These are phyloP conservation scores for Glutinoglossum americanum DNA, from an alignment of 495 filamentous ascomycete genomes.

Conservation along the genomic window DNA sequence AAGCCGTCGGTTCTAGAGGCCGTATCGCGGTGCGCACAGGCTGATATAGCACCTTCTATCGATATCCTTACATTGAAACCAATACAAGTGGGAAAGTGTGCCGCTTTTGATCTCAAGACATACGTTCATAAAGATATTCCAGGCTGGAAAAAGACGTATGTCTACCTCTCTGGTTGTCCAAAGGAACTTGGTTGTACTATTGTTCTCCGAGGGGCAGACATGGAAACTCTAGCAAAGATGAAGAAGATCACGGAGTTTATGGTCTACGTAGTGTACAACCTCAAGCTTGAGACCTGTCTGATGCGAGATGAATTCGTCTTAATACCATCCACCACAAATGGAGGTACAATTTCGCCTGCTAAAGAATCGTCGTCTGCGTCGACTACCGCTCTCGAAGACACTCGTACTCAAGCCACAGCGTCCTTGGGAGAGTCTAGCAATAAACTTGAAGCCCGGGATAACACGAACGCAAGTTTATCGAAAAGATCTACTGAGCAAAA, in stretches of 20 bases:
- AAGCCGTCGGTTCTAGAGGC: slow-evolving; percentile 90
- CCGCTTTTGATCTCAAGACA: slow-evolving; percentile 85
- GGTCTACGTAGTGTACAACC: slow-evolving; percentile 95
- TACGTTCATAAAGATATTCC: slow-evolving; percentile 56
- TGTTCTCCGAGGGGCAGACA: slow-evolving; percentile 65
- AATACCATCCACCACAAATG: slow-evolving; percentile 42
- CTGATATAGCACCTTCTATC: slow-evolving; percentile 80
- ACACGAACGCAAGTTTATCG: not conserved
- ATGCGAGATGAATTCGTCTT: slow-evolving; percentile 91
- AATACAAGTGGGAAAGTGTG: slow-evolving; percentile 56
- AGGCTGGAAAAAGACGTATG: slow-evolving; percentile 75
- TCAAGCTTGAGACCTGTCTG: slow-evolving; percentile 85
- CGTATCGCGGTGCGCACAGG: slow-evolving; percentile 75
- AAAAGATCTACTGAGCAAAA: not conserved
- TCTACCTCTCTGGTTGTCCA: slow-evolving; percentile 83
- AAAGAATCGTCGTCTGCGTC: not conserved
- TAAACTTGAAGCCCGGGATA: not conserved
- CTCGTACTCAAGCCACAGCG: not conserved
- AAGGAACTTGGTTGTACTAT: slow-evolving; percentile 92
- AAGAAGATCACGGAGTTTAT: slow-evolving; percentile 96
- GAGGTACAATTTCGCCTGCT: slow-evolving; percentile 10
- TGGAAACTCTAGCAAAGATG: slow-evolving; percentile 45
- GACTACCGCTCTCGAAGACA: not conserved
- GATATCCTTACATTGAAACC: slow-evolving; percentile 76
- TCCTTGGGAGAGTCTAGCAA: not conserved